Evolutionary conservation across 805 yeast species (phyloP), one percentile per base, ranked within the genome.

Genomic region (Nakazawaea pomicola): DNA sequence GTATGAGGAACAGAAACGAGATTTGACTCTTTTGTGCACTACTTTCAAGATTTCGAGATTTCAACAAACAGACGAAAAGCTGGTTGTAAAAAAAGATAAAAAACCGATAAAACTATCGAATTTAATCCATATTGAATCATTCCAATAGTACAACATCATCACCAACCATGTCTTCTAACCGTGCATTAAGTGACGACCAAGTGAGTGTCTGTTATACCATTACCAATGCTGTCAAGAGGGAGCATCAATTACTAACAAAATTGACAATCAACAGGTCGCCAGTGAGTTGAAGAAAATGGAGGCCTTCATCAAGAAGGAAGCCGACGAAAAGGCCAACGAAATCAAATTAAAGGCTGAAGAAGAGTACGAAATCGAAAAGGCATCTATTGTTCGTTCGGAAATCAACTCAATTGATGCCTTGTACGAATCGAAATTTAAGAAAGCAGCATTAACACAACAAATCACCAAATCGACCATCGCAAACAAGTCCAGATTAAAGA

Each of bases 231-330:
- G n/a, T n/a, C n/a, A n/a, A n/a, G n/a, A n/a, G n/a, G n/a, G n/a
- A n/a, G n/a, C n/a, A n/a, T n/a, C n/a, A n/a, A n/a, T n/a, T n/a
- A n/a, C n/a, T n/a, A n/a, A n/a, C n/a, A n/a, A n/a, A n/a, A n/a
- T n/a, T n/a, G n/a, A n/a, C n/a, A n/a, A n/a, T n/a, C n/a, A n/a
- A 18, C 24, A 90, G 89, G 98, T 91, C 53, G 89, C 84, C 58
- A 88, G 88, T 54, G 99, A 93, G 72, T 85, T 93, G 65, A 81
- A 82, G 63, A 93, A 93, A 74, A 93, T 93, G 97, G 95, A 91
- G 62, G 90, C 95, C 60, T 93, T 93, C 80, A 93, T 93, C 76
- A 87, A 84, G 69, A 93, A 91, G 77, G 99, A 93, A 70, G 99
- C 99, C 29, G 95, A 90, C 57, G 99, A 93, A 65, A 93, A 93